Evolutionary conservation across 768 basidiomycete genomes (phyloP), one percentile per base, ranked within the genome.

Genomic region (Pisolithus tinctorius): DNA sequence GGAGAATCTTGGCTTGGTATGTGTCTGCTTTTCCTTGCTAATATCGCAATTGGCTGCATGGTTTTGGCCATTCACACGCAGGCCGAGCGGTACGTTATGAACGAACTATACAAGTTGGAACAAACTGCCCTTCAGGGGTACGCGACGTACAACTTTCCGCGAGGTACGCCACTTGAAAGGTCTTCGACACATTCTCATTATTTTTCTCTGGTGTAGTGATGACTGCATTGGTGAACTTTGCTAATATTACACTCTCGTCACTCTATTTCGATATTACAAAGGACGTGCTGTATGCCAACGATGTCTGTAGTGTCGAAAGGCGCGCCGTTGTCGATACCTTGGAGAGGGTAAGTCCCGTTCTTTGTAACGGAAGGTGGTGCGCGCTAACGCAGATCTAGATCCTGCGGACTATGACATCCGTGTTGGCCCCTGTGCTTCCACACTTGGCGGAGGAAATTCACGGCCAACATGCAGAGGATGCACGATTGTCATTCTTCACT

Each of bases 211-310:
- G 14, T 54, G 37, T 54, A 95, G 92, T 90, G 36, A 76, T 88
- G 58, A 81, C 74, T 49, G 72, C 86, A 8, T 66, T 95, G 11
- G 79, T 77, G 37, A 80, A 84, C 56, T 97, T 96, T 56, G 79
- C 83, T 27, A 92, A 91, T 60, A 76, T 83, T 52, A 89, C 87
- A 0, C 75, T 97, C 20, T 97, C 95, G 0, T 85, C 92, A 0
- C 70, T 95, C 30, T 98, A 97, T 68, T 90, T 97, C 55, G 93
- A 94, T 60, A 83, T 89, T 45, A 88, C 83, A 31, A 96, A 96
- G 65, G 95, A 98, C 65, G 77, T 78, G 42, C 70, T 99, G 9
- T 97, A 99, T 61, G 88, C 90, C 31, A 77, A 88, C 58, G 62
- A 70, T 8, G 49, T 68, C 2, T 58, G 73, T 20, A 78, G 78